Base-by-base conservation (phyloP, 1,139 yeast species). In the Yamadazyma diospyri region DNA sequence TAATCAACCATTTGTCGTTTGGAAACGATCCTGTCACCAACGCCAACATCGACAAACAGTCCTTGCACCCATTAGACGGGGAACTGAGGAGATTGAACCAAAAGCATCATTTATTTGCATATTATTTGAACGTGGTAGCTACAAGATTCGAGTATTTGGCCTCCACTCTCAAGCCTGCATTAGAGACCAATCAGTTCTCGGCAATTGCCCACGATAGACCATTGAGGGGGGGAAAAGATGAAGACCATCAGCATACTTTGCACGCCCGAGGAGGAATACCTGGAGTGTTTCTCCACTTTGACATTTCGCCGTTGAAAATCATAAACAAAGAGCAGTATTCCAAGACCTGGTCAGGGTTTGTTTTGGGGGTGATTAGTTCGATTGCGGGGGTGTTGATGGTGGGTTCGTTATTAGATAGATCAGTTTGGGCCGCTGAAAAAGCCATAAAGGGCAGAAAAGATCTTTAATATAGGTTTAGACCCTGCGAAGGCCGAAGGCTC, bases 381-480 rank as follows among this genome's bases (percentile, higher is more conserved):
- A 73, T 89, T 29, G 97, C 97, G 7, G 97, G 97, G 25, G 92
- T 92, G 8, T 68, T 92, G 39, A 92, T 96, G 35, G 89, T 92
- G 14, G 97, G 95, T 6, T 82, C 96, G 0, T 76, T 89, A 28
- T 59, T 89, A 30, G 98, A 92, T 56, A 73, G 89, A 42, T 80
- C 94, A 3, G 84, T 87, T 7, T 88, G 87, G 77, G 94, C 85
- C 15, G 96, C 96, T 1, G 92, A 87, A 54, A 78, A 78, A 55
- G 87, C 81, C 8, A 61, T 89, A 23, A 72, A 77, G 57, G 78
- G 84, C 18, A 86, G 88, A 59, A 89, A 92, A 51, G 68, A 67
- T 38, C 34, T 62, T 37, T 68, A 54, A 45, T 21, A 12, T n/a
- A n/a, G n/a, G n/a, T n/a, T n/a, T n/a, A n/a, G n/a, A n/a, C n/a